Base-by-base conservation (phyloP, 2,329 filamentous ascomycete species). In the Magnaporthiopsis rhizophila region DNA sequence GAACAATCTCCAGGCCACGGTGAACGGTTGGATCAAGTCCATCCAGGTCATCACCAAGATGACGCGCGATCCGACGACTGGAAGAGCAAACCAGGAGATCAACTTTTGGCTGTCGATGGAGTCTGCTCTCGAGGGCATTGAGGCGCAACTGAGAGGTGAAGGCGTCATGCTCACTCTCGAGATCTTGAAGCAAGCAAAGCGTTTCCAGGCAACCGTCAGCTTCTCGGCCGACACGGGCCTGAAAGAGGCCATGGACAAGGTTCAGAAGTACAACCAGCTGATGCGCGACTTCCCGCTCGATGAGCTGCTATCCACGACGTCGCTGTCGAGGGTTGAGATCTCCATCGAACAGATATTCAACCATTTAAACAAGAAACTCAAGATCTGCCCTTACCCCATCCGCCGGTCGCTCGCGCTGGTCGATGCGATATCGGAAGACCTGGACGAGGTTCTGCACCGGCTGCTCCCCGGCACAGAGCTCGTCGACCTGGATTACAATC, bases 101-200 rank as follows among this genome's bases (percentile, higher is more conserved):
- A 97, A 97, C 76, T 99, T 99, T 73, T 99, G 95, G 95, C 77
- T 99, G 62, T 96, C 92, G 2, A 97, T 99, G 90, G 96, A 99
- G 76, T 90, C 89, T 21, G 91, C 93, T 5, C 78, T 99, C 68
- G 93, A 97, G 74, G 89, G 89, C 34, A 97, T 99, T 66, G 94
- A 97, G 74, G 86, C 83, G 57, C 94, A 98, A 75, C 83, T 99
- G 65, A 84, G 88, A 67, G 92, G 93, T 68, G 91, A 96, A 64
- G 95, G 95, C 34, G 94, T 99, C 26, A 83, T 87, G 69, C 78
- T 99, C 71, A 98, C 96, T 0, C 84, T 99, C 74, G 94, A 97
- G 70, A 94, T 99, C 66, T 82, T 99, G 67, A 94, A 96, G 76
- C 91, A 97, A 74, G 96, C 94, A 62, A 99, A 99, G 79, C 91